These are phyloP conservation scores for Irpex sp. DNA, from an alignment of 1,284 basidiomycete genomes.

Conservation along the genomic window DNA sequence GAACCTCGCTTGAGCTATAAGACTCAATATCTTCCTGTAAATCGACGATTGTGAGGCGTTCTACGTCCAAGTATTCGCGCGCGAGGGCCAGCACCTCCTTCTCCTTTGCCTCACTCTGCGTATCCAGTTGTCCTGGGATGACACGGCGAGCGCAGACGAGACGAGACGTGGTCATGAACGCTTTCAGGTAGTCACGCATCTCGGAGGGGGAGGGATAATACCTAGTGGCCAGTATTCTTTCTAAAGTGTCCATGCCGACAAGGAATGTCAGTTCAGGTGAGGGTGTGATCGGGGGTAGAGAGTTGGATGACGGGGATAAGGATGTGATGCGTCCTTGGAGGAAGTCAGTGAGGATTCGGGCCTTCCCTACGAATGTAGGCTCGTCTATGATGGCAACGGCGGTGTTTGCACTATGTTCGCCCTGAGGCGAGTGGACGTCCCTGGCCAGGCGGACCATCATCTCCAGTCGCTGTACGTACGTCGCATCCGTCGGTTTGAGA, in stretches of 20 bases:
- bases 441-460: conserved; percentile 76
- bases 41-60: conserved; percentile 56
- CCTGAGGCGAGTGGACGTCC: conserved; percentile 33
- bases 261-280: conserved; percentile 19
- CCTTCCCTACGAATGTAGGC: conserved; percentile 88
- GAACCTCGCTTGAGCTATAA: conserved; percentile 74
- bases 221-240: conserved; percentile 75
- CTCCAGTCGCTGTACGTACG: conserved; percentile 69
- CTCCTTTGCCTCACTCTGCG: conserved; percentile 28
- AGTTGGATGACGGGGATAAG: conserved; percentile 10
- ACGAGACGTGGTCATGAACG: conserved; percentile 62
- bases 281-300: background rate
- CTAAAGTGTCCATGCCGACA: conserved; percentile 86
- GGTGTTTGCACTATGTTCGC: conserved; percentile 39
- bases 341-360: conserved; percentile 54
- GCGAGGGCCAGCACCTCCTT: conserved; percentile 31
- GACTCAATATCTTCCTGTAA: conserved; percentile 53
- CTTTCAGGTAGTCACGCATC: conserved; percentile 56
- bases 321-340: conserved; percentile 37
- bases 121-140: conserved; percentile 11
- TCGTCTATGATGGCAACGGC: conserved; percentile 85
- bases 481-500: conserved; percentile 70
- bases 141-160: conserved; percentile 71
- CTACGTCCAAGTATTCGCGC: conserved; percentile 48
- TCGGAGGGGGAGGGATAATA: conserved; percentile 64